Percentiles rank a stretch among this genome's conserved stretches.
These are phyloP conservation scores for Pseudogymnoascus sp. DNA, from an alignment of 2,329 filamentous ascomycete species.

Conservation along the genomic window DNA sequence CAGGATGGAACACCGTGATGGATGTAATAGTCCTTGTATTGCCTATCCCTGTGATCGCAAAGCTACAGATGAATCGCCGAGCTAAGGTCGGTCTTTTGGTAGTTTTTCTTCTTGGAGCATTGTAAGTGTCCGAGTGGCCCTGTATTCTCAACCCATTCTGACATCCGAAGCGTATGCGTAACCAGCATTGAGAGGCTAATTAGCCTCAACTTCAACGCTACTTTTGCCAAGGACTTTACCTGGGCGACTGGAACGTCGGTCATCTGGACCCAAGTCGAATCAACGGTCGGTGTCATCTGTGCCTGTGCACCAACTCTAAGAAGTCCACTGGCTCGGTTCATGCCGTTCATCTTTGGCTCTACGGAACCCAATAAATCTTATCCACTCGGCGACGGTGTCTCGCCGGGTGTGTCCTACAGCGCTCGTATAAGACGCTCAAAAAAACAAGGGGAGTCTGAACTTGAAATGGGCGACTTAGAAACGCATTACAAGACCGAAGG, in stretches of 20 bases:
- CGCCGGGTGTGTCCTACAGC: not conserved
- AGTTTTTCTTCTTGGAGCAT: slow-evolving; percentile 1
- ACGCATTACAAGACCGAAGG: not conserved
- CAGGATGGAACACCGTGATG: slow-evolving; percentile 8
- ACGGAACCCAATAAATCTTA: slow-evolving; percentile 2
- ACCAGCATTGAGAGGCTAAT: slow-evolving; percentile 14
- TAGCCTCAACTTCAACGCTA: slow-evolving; percentile 11
- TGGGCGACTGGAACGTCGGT: slow-evolving; percentile 12
- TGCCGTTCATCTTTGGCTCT: slow-evolving; percentile 5
- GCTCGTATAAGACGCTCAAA: not conserved
- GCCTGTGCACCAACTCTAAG: slow-evolving; percentile 14
- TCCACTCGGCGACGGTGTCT: not conserved
- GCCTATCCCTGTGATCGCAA: slow-evolving; percentile 8
- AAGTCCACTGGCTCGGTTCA: slow-evolving; percentile 8
- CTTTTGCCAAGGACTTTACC: slow-evolving; percentile 6
- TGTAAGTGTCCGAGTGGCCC: not conserved
- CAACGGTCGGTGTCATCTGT: slow-evolving; percentile 15
- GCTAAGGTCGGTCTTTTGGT: slow-evolving; percentile 5
- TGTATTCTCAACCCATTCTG: not conserved
- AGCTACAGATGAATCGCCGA: slow-evolving; percentile 10
- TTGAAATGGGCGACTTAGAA: not conserved
- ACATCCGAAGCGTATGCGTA: slow-evolving; percentile 12
- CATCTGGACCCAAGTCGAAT: slow-evolving; percentile 16
- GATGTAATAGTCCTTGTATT: slow-evolving; percentile 10
- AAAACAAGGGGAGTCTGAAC: not conserved